Base-by-base conservation (phyloP, 2,329 filamentous ascomycete species). In the Diatrype stigma region DNA sequence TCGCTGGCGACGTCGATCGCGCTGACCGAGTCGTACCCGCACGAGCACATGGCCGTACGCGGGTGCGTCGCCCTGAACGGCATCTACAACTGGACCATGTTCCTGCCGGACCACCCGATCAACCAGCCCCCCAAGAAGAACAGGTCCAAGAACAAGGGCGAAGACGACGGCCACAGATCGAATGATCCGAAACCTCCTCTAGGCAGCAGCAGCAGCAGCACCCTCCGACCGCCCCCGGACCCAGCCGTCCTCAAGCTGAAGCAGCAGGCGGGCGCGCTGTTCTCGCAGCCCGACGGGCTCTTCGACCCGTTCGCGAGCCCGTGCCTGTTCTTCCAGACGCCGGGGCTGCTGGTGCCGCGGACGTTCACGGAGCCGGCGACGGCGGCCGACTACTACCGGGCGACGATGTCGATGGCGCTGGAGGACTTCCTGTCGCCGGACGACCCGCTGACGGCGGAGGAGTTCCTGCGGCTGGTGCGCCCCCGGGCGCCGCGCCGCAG, bases 31-130 rank as follows among this genome's bases (percentile, higher is more conserved):
- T 68, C 74, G 1, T 70, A 73, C 42, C 57, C 67, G 2, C 68
- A 76, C 49, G 59, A 67, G 14, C 66, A 60, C 30, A 72, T 80
- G 60, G 71, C 70, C 37, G 70, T 85, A 42, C 73, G 78, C 10
- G 81, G 81, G 7, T 64, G 84, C 30, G 67, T 81, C 16, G 74
- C 76, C 7, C 78, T 78, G 64, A 82, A 86, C 56, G 82, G 81
- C 40, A 73, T 86, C 51, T 86, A 82, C 67, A 78, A 86, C 67
- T 86, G 82, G 83, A 82, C 80, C 51, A 78, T 73, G 63, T 80
- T 84, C 52, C 71, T 82, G 11, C 77, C 78, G 0, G 73, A 78
- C 55, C 78, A 83, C 51, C 72, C 70, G 6, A 64, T 74, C 53
- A 74, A 80, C 57, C 56, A 62, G 32, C 51, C 51, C 6, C 49